Base-by-base conservation (phyloP, 2,329 filamentous ascomycete species). In the Penicillium sp. region DNA sequence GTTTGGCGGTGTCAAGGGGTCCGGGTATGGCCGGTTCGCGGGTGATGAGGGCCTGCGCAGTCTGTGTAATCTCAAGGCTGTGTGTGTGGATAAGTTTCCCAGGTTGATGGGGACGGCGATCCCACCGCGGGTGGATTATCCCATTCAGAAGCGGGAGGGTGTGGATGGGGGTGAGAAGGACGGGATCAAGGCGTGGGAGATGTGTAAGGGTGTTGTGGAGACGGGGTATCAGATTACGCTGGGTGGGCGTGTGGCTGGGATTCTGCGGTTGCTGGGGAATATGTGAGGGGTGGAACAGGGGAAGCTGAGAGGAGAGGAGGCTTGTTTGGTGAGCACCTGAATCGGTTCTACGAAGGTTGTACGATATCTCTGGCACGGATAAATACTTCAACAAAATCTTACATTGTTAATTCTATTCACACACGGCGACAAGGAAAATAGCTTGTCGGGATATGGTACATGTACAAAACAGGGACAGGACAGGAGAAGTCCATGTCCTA, bases 21-120 rank as follows among this genome's bases (percentile, higher is more conserved):
- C 90, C 25, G 95, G 91, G 0, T 98, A 98, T 74, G 95, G 95
- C 1, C 84, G 94, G 2, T 99, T 99, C 77, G 94, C 92, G 0
- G 95, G 92, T 25, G 88, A 90, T 65, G 95, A 99, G 74, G 95
- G 95, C 0, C 78, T 99, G 22, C 83, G 91, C 38, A 88, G 88
- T 3, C 73, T 99, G 56, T 96, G 92, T 76, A 97, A 98, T 76
- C 76, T 88, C 64, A 99, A 99, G 81, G 87, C 89, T 58, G 81
- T 99, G 35, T 96, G 92, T 71, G 83, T 87, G 62, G 95, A 99
- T 79, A 90, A 60, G 73, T 86, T 81, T 71, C 81, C 82, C 0
- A 73, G 73, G 28, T 28, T 81, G 31, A 72, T 86, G 62, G 82
- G 88, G 63, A 99, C 95, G 6, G 81, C 83, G 5, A 97, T 99